Base-by-base conservation (phyloP, 2,329 filamentous ascomycete genomes). In the Hypomyces rosellus region DNA sequence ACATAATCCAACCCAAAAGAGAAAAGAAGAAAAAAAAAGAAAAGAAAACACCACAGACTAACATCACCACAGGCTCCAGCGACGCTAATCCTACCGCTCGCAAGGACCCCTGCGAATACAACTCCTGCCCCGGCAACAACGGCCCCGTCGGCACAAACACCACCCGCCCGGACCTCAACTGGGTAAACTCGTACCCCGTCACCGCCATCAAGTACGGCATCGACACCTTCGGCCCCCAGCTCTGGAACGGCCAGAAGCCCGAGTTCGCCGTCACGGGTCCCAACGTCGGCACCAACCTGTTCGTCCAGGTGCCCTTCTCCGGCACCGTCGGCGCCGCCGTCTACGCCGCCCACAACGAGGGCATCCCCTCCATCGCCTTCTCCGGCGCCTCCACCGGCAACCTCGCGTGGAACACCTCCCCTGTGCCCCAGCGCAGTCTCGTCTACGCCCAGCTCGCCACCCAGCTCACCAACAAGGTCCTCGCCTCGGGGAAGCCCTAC, bases 121-220 rank as follows among this genome's bases (percentile, higher is more conserved):
- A 77, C 61, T 82, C 77, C 60, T 89, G 85, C 60, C 71, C 80
- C 0, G 67, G 74, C 9, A 71, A 74, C 56, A 80, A 75, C 58
- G 75, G 77, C 2, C 69, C 81, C 1, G 71, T 73, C 14, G 84
- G 84, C 37, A 64, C 66, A 56, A 85, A 88, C 59, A 65, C 69
- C 9, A 75, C 75, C 0, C 71, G 78, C 52, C 71, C 78, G 0
- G 75, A 78, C 5, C 73, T 86, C 42, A 84, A 86, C 72, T 88
- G 85, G 73, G 84, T 88, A 52, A 88, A 88, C 69, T 84, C 81
- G 0, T 86, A 72, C 66, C 84, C 85, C 0, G 80, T 81, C 2
- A 87, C 52, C 18, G 42, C 52, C 16, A 54, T 54, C 44, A 45
- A 45, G 13, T 51, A 45, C 8, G 52, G 52, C 49, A 46, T 54